These are phyloP conservation scores for Musa acuminata DNA, from an alignment of 176 grass and related monocot genomes.

Conservation along the genomic window DNA sequence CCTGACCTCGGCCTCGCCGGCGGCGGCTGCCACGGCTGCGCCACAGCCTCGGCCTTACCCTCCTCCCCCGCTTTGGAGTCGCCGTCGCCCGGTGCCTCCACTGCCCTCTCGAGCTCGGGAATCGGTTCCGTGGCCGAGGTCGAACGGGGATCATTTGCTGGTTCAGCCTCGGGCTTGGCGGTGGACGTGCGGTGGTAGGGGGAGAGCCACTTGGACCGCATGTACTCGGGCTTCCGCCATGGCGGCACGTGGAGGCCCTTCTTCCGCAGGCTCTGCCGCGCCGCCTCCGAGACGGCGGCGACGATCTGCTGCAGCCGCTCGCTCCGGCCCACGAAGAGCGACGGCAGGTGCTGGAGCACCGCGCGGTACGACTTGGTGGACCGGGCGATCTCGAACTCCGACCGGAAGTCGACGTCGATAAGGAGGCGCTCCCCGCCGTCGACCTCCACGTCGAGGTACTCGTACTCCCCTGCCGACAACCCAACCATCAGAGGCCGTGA, in stretches of 20 bases:
- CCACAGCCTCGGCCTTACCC: constrained; percentile 12
- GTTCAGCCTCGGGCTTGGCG: not conserved
- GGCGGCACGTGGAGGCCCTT: constrained; percentile 72
- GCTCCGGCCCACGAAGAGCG: constrained; percentile 59
- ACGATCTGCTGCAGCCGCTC: constrained; percentile 73
- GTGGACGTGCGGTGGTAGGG: constrained; percentile 8
- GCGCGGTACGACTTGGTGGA: constrained; percentile 66
- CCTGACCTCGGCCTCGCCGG: constrained; percentile 3
- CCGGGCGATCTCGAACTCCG: constrained; percentile 82
- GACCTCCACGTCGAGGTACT: constrained; percentile 76
- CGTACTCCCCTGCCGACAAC: constrained; percentile 50
- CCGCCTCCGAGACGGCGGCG: constrained; percentile 49
- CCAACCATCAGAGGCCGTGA: constrained; percentile 5
- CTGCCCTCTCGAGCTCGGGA: not conserved
- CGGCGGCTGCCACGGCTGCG: constrained; percentile 36
- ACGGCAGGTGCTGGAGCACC: constrained; percentile 60
- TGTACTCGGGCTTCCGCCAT: constrained; percentile 46
- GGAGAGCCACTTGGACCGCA: constrained; percentile 40
- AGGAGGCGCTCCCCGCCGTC: constrained; percentile 32
- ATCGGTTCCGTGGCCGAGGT: not conserved
- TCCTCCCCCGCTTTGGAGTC: constrained; percentile 17
- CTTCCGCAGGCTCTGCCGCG: constrained; percentile 69
- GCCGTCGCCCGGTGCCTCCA: constrained; percentile 29
- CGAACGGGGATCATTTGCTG: not conserved
- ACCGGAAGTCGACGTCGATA: constrained; percentile 78